Evolutionary conservation across 2,329 filamentous ascomycete genomes (phyloP).

Genomic region (Dothistroma pini): DNA sequence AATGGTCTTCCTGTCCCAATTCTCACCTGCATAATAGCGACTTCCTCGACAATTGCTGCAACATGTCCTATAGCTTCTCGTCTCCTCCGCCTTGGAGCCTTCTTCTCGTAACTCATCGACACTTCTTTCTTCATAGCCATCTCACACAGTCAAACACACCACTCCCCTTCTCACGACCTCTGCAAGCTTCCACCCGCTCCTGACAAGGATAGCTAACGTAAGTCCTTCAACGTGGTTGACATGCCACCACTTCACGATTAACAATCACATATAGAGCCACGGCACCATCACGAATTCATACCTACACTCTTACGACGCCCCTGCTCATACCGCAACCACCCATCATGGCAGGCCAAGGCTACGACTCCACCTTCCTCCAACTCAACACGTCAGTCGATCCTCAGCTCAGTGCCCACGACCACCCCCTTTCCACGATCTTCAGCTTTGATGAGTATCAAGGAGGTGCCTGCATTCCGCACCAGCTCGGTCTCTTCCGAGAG

Average conservation of each 20-base stretch:
- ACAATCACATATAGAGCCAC: not conserved
- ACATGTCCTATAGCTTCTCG: not conserved
- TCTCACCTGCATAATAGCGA: not conserved
- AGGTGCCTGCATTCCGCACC: not conserved
- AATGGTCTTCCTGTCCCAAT: not conserved
- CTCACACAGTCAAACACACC: not conserved
- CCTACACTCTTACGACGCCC: not conserved
- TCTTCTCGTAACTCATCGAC: not conserved
- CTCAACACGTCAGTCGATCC: not conserved
- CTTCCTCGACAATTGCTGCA: not conserved
- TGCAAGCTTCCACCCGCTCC: not conserved
- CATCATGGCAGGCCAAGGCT: not conserved
- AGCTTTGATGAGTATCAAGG: not conserved
- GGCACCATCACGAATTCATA: not conserved
- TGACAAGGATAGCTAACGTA: not conserved
- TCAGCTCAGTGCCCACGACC: not conserved
- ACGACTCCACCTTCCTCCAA: not conserved
- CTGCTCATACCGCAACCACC: not conserved
- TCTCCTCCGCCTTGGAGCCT: not conserved
- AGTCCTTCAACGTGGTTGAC: not conserved
- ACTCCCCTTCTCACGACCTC: not conserved
- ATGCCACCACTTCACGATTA: not conserved
- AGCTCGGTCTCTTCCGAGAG: not conserved
- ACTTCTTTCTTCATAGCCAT: not conserved
- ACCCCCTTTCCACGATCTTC: not conserved